Conservation (phyloP, 2,329 filamentous ascomycete species). For the Calonectria naviculata region DNA sequence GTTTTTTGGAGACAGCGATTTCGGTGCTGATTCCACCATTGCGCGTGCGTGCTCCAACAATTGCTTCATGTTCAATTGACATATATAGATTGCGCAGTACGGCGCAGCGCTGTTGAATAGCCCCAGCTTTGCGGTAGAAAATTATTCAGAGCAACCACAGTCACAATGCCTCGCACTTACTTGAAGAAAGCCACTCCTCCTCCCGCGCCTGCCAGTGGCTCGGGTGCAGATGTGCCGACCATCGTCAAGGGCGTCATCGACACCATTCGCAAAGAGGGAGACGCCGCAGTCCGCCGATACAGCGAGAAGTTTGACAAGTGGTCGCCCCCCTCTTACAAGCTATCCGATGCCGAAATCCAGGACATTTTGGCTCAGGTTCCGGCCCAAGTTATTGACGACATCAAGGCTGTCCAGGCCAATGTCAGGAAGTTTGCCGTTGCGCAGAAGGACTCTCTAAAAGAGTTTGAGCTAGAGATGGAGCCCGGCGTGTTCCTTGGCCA, state of each 20-base stretch:
- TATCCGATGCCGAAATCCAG: constrained; percentile 57
- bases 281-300: constrained; percentile 59
- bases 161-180: constrained; percentile 20
- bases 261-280: constrained; percentile 57
- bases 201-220: constrained; percentile 8
- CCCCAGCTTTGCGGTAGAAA: background rate
- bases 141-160: background rate
- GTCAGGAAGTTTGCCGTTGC: constrained; percentile 25
- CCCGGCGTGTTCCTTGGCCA: constrained; percentile 15
- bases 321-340: constrained; percentile 59
- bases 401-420: constrained; percentile 38
- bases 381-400: constrained; percentile 53
- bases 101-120: background rate
- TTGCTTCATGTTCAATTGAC: background rate
- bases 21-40: background rate
- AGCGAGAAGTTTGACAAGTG: constrained; percentile 66
- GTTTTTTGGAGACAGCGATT: background rate
- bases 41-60: background rate
- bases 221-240: constrained; percentile 16
- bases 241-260: constrained; percentile 60
- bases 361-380: constrained; percentile 56
- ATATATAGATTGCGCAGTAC: constrained; percentile 12
- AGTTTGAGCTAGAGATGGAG: constrained; percentile 28
- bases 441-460: constrained; percentile 13
- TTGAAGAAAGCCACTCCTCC: constrained; percentile 18